Percentiles rank a stretch among this genome's conserved stretches.
Evolutionary conservation across 2,329 filamentous ascomycete genomes (phyloP).

Genomic region (Ceratocystis papillata): DNA sequence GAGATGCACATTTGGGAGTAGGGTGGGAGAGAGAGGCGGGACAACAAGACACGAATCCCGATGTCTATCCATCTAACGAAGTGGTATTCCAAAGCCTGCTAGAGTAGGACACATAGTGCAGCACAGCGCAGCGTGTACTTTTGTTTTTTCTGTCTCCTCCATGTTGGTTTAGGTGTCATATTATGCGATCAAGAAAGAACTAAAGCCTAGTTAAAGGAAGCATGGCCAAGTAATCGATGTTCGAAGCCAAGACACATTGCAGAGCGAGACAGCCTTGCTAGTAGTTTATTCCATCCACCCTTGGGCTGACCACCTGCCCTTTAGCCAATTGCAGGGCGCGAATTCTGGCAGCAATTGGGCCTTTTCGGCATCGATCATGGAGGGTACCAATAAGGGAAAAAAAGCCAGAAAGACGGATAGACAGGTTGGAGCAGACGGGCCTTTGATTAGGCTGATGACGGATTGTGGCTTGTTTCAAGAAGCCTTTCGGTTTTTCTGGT

Average conservation of each 20-base stretch:
- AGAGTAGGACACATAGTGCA: background rate
- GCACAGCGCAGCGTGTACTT: too few relatives aligned
- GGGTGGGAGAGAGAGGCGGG: background rate
- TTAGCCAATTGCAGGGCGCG: too few relatives aligned
- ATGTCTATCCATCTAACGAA: background rate
- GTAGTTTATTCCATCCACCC: too few relatives aligned
- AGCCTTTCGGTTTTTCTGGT: background rate
- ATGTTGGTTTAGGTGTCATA: too few relatives aligned
- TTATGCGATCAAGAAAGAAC: too few relatives aligned
- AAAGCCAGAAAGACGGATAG: background rate
- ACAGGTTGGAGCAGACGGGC: background rate
- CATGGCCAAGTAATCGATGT: too few relatives aligned
- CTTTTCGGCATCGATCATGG: background rate
- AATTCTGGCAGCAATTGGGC: too few relatives aligned
- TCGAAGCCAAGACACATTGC: too few relatives aligned
- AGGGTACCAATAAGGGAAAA: background rate
- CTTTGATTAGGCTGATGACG: background rate
- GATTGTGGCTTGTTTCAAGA: conserved; percentile 15
- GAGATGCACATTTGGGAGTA: background rate
- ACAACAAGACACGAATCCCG: background rate
- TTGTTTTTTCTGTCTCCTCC: too few relatives aligned
- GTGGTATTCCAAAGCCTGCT: background rate
- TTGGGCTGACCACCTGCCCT: too few relatives aligned
- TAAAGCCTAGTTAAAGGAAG: too few relatives aligned
- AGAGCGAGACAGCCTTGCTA: too few relatives aligned